Base-by-base conservation (phyloP, 148 eudicot species). In the Drosera capensis region DNA sequence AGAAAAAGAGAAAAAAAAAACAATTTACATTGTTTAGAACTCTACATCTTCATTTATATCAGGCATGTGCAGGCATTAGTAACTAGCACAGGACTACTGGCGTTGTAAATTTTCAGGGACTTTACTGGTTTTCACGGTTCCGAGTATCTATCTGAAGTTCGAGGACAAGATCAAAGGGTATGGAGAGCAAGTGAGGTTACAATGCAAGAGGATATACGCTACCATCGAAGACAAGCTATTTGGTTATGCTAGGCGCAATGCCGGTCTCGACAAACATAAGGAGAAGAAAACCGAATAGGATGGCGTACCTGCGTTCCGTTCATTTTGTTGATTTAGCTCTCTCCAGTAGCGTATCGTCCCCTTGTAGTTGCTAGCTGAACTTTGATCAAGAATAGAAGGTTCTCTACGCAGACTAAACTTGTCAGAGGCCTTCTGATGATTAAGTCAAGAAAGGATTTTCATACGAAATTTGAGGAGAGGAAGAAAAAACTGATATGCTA, bases 91-190 rank as follows among this genome's bases (percentile, higher is more conserved):
- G n/a, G n/a, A n/a, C n/a, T n/a, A n/a, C n/a, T n/a, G n/a, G n/a
- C n/a, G n/a, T n/a, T n/a, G n/a, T n/a, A n/a, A n/a, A n/a, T 28
- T 28, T 28, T 28, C 31, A 28, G 31, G 31, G 9, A 28, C 31
- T 3, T 28, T 28, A 9, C 4, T 28, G 31, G 31, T 4, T 4
- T 3, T 28, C 6, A 28, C 31, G 4, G 6, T 28, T 4, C 31
- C 31, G 6, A 53, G 51, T 13, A 31, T 65, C 0, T 65, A 69
- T 20, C 36, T 21, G 49, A 65, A 62, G 50, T 57, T 58, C 23
- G 66, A 65, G 34, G 9, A 61, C 12, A 59, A 40, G 43, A 49
- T 73, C 2, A 57, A 28, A 20, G 59, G 48, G 40, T 45, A 16
- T 47, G 61, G 65, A 1, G 52, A 41, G 34, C 43, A 51, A 49